phyloP scores from a whole-genome alignment of 169 alveolate species.

The Amoebophrya sp. region DNA sequence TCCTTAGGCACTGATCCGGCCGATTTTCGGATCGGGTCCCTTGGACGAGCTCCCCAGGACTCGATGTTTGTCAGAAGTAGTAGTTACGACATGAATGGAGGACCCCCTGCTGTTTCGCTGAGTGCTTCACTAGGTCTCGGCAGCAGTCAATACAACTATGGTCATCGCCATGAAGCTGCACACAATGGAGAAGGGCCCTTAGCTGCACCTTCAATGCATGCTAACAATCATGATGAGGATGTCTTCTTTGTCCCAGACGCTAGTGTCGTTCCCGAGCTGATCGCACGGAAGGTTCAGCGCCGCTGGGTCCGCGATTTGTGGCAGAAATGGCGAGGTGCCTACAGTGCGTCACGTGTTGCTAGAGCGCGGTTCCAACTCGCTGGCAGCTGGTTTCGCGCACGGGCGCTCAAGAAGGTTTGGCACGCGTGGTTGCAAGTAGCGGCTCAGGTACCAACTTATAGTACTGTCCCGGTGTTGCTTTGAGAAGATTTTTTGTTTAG shows the following conservation, averaged over 20 bases:
- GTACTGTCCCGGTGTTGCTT: no score
- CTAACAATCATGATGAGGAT: no score
- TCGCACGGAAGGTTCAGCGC: not conserved
- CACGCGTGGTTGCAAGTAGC: not conserved
- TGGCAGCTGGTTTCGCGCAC: not conserved
- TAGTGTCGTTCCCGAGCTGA: not conserved
- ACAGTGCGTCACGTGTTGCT: not conserved
- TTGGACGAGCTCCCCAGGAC: no score
- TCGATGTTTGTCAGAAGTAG: no score
- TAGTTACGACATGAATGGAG: no score
- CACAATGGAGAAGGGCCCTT: not conserved
- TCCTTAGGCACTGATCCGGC: no score
- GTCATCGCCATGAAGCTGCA: not conserved
- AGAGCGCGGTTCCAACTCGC: not conserved
- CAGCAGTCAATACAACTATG: no score
- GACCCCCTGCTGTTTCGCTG: no score
- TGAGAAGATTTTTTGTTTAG: no score
- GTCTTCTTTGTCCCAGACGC: no score
- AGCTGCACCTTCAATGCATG: not conserved
- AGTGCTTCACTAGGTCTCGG: no score
- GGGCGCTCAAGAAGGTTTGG: not conserved
- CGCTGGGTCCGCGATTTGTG: not conserved
- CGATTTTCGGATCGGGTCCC: no score
- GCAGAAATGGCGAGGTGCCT: not conserved
- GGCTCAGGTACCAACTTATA: not conserved